A percentile compares a stretch with the other conserved stretches of the same genome.
These are phyloP conservation scores for Pichia exigua DNA, from an alignment of 805 yeast species.

Conservation along the genomic window DNA sequence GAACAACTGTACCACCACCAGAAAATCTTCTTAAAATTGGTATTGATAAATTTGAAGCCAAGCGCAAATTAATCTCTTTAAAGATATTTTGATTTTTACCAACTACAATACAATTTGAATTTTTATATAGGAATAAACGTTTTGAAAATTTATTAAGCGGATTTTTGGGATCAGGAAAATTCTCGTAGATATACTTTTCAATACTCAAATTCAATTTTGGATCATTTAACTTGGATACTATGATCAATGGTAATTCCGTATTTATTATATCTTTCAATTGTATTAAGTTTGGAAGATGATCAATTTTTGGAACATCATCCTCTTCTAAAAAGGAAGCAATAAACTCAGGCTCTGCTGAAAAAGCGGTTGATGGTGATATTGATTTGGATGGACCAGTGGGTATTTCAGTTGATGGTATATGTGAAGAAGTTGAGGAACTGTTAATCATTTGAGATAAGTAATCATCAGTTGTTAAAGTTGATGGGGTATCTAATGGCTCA, in stretches of 20 bases:
- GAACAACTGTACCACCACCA: conserved; percentile 98
- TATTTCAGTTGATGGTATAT: background rate
- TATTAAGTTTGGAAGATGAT: conserved; percentile 7
- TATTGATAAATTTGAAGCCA: conserved; percentile 40
- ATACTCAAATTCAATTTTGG: conserved; percentile 76
- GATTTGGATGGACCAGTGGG: background rate
- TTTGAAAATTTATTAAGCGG: conserved; percentile 28
- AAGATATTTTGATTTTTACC: conserved; percentile 97
- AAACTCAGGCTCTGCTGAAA: background rate
- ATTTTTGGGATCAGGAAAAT: conserved; percentile 41
- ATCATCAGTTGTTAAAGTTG: conserved; percentile 2
- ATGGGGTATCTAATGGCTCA: background rate
- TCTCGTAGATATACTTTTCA: conserved; percentile 68
- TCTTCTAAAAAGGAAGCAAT: conserved; percentile 10
- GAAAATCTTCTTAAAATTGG: conserved; percentile 73
- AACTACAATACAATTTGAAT: conserved; percentile 80
- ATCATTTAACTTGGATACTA: conserved; percentile 49
- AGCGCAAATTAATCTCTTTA: conserved; percentile 66
- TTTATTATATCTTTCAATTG: conserved; percentile 12
- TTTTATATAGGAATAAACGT: conserved; percentile 64
- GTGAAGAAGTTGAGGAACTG: background rate
- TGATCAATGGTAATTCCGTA: conserved; percentile 37
- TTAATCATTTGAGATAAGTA: conserved; percentile 1
- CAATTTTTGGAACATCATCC: conserved; percentile 9
- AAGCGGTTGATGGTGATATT: background rate